Evolutionary conservation across 495 filamentous ascomycete species (phyloP).

Genomic region (Penicillium parvum): DNA sequence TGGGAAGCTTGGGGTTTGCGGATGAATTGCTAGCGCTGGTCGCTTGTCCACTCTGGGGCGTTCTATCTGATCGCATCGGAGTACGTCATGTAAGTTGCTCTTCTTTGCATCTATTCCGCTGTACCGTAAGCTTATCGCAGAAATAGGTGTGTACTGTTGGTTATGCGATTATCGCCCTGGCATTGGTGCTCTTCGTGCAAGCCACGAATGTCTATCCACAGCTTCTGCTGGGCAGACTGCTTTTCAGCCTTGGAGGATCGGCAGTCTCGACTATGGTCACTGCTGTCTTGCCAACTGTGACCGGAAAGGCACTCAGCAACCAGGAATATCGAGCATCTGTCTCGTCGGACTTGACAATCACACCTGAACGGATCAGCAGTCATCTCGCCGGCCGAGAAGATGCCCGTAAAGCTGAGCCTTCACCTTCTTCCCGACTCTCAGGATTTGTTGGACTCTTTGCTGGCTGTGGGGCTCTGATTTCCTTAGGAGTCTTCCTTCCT

Average conservation of each 20-base stretch:
- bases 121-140: slow-evolving; percentile 1
- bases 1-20: slow-evolving; percentile 91
- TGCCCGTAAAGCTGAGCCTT: slow-evolving; percentile 8
- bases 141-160: slow-evolving; percentile 67
- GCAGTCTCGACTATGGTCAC: slow-evolving; percentile 98
- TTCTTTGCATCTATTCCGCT: not conserved
- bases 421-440: slow-evolving; percentile 62
- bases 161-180: slow-evolving; percentile 71
- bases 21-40: slow-evolving; percentile 90
- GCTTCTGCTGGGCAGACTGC: slow-evolving; percentile 74
- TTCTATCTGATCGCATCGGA: slow-evolving; percentile 84
- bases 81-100: slow-evolving; percentile 57
- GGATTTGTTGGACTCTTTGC: slow-evolving; percentile 91
- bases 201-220: slow-evolving; percentile 85
- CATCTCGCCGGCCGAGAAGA: slow-evolving; percentile 3
- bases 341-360: slow-evolving; percentile 61
- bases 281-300: slow-evolving; percentile 84
- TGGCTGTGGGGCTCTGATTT: slow-evolving; percentile 84
- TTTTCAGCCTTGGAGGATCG: slow-evolving; percentile 87
- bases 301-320: slow-evolving; percentile 35
- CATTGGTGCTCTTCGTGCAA: slow-evolving; percentile 78
- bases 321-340: slow-evolving; percentile 39
- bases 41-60: slow-evolving; percentile 88
- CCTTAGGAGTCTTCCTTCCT: slow-evolving; percentile 75
- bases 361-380: slow-evolving; percentile 46